Percentiles rank a stretch among this genome's conserved stretches.
phyloP scores from a whole-genome alignment of 352 stramenopile species.

The Aphanomyces stellatus region DNA sequence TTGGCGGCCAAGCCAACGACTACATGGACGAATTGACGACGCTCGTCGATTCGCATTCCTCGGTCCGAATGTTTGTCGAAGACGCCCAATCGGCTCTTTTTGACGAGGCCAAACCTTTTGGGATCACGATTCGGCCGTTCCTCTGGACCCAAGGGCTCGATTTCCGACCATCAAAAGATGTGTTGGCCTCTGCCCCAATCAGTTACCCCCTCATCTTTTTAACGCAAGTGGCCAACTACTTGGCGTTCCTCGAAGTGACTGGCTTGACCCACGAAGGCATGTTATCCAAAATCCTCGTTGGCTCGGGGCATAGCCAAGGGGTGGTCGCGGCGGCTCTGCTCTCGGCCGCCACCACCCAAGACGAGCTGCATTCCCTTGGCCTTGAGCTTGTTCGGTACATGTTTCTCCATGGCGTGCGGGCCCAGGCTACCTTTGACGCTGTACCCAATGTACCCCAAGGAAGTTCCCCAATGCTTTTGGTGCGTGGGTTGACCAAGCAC shows the following conservation, averaged over 20 bases:
- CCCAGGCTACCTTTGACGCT: constrained; percentile 45
- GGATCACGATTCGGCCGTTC: constrained; percentile 4
- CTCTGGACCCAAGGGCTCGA: constrained; percentile 4
- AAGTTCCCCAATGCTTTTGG: constrained; percentile 59
- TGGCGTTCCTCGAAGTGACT: constrained; percentile 47
- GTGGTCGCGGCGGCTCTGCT: constrained; percentile 62
- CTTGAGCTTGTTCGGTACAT: constrained; percentile 56
- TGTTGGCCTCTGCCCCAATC: constrained; percentile 38
- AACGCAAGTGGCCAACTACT: constrained; percentile 67
- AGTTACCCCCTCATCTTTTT: constrained; percentile 74
- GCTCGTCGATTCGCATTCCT: constrained; percentile 18
- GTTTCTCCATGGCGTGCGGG: constrained; percentile 73
- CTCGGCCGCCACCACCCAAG: constrained; percentile 37
- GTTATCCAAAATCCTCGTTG: constrained; percentile 31
- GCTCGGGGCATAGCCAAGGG: constrained; percentile 70
- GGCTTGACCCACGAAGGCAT: constrained; percentile 50
- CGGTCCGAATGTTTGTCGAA: background rate
- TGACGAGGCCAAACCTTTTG: background rate
- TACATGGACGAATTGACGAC: constrained; percentile 57
- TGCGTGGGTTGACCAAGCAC: constrained; percentile 43
- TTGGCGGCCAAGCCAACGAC: constrained; percentile 54
- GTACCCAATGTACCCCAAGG: constrained; percentile 22
- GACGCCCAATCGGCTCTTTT: background rate
- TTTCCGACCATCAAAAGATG: constrained; percentile 13
- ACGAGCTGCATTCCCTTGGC: constrained; percentile 41